Evolutionary conservation across 169 alveolate genomes (phyloP), one percentile per base, ranked within the genome.

Genomic region (Condylostoma magnum): DNA sequence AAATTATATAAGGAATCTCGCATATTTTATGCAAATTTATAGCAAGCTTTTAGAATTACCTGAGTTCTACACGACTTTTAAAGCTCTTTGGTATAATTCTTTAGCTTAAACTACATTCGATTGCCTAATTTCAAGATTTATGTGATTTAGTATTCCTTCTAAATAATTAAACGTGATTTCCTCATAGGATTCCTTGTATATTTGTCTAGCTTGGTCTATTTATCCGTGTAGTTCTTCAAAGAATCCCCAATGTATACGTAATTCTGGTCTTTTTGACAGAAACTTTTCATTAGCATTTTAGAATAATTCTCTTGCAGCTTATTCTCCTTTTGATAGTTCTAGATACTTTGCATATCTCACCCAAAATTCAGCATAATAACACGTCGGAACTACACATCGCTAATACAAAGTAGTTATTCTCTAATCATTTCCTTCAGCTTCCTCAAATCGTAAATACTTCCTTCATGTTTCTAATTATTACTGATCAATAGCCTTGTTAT

Each of bases 291-390:
- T 63, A 5, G 73, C 73, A 27, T 65, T 6, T 10, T 31, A n/a
- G 28, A 31, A 67, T 33, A 67, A 47, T 2, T 46, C 50, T 47
- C 76, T 30, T n/a, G 76, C 43, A 4, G 31, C 47, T 12, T 67
- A 50, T 25, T 33, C 20, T 12, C 76, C 76, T 67, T 50, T 18
- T n/a, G 38, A n/a, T 50, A 31, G 28, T 46, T 67, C 65, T 3
- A 67, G 12, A 10, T 28, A 67, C 2, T 25, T 20, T 3, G 76
- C 41, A 34, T 67, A 67, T 30, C 76, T 22, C 1, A 67, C 34
- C 65, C 76, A 67, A 46, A 67, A 67, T 34, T 67, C 76, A 67
- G 36, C 10, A 36, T 67, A 67, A 34, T 67, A 48, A 34, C 76
- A 67, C 27, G 43, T 18, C 0, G 76, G 67, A 8, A 67, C 65